Conservation (phyloP, 2,329 filamentous ascomycete species). For the Colletotrichum tanaceti region DNA sequence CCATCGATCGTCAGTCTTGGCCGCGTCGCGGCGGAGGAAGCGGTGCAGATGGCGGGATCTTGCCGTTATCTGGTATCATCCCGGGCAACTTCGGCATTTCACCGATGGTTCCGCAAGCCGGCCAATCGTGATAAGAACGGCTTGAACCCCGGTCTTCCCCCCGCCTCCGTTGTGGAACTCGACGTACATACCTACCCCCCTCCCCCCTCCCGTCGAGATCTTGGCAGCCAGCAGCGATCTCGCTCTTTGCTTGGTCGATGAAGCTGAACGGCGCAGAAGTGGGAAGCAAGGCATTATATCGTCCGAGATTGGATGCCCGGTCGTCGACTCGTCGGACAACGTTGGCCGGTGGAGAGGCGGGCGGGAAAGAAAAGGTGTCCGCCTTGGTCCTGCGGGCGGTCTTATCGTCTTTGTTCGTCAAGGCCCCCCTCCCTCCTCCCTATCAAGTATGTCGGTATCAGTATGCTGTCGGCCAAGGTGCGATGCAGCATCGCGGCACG, state of each 20-base stretch:
- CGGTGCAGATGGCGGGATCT: background rate
- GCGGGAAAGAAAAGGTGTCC: background rate
- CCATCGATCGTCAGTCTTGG: background rate
- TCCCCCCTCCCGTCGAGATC: background rate
- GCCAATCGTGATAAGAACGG: constrained; percentile 10
- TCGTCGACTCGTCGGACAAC: constrained; percentile 5
- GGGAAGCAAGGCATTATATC: background rate
- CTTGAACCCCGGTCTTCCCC: constrained; percentile 10
- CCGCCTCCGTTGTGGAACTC: background rate
- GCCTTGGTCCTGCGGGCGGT: constrained; percentile 6
- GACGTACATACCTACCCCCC: too few species aligned
- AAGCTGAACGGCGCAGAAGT: background rate
- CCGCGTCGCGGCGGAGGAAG: background rate
- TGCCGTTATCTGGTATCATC: background rate
- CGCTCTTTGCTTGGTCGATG: background rate
- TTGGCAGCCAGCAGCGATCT: background rate
- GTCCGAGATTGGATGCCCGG: background rate
- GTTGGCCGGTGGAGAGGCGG: background rate
- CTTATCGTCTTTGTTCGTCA: constrained; percentile 22
- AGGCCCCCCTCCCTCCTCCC: background rate
- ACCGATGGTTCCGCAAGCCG: constrained; percentile 1
- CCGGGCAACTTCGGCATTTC: background rate
- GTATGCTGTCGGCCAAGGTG: constrained; percentile 7
- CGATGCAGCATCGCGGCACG: constrained; percentile 24
- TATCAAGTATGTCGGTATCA: constrained; percentile 17